Evolutionary conservation across 2,329 filamentous ascomycete species (phyloP).

Genomic region (Aschersonia sp.): DNA sequence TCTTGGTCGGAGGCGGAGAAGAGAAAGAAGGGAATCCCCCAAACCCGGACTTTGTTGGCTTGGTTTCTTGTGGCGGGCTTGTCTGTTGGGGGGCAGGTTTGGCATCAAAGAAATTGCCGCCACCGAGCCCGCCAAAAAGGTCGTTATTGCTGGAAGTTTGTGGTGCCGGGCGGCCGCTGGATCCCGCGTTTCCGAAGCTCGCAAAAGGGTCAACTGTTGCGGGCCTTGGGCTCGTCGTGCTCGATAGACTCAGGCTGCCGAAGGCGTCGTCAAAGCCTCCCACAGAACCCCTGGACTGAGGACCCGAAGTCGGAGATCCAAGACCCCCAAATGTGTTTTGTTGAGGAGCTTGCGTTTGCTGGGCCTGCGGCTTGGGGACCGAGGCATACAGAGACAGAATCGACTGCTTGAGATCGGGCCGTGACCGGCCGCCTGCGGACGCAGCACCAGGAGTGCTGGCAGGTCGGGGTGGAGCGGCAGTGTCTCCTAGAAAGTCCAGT

Average conservation of each 20-base stretch:
- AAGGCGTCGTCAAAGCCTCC: slow-evolving; percentile 69
- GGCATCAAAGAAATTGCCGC: slow-evolving; percentile 73
- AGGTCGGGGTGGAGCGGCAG: slow-evolving; percentile 62
- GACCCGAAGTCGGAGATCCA: slow-evolving; percentile 38
- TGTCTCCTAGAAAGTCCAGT: slow-evolving; percentile 77
- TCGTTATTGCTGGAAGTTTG: slow-evolving; percentile 19
- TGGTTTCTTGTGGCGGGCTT: slow-evolving; percentile 31
- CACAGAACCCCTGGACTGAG: slow-evolving; percentile 32
- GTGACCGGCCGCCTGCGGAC: slow-evolving; percentile 49
- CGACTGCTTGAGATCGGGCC: slow-evolving; percentile 92
- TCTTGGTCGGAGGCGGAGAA: slow-evolving; percentile 26
- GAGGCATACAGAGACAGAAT: slow-evolving; percentile 91
- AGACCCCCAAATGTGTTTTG: slow-evolving; percentile 48
- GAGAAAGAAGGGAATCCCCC: slow-evolving; percentile 52
- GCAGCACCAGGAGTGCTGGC: slow-evolving; percentile 61
- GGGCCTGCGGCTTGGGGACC: slow-evolving; percentile 59
- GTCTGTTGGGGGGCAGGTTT: slow-evolving; percentile 45
- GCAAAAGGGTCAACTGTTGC: slow-evolving; percentile 42
- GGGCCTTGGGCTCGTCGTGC: slow-evolving; percentile 26
- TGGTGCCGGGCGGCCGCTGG: slow-evolving; percentile 18
- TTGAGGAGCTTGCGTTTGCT: slow-evolving; percentile 18
- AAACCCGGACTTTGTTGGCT: slow-evolving; percentile 44
- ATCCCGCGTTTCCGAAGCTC: slow-evolving; percentile 29
- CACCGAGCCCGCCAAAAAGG: slow-evolving; percentile 41
- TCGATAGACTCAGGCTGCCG: slow-evolving; percentile 29